Evolutionary conservation across 768 basidiomycete species (phyloP).

Genomic region (Tricholoma saponaceum): DNA sequence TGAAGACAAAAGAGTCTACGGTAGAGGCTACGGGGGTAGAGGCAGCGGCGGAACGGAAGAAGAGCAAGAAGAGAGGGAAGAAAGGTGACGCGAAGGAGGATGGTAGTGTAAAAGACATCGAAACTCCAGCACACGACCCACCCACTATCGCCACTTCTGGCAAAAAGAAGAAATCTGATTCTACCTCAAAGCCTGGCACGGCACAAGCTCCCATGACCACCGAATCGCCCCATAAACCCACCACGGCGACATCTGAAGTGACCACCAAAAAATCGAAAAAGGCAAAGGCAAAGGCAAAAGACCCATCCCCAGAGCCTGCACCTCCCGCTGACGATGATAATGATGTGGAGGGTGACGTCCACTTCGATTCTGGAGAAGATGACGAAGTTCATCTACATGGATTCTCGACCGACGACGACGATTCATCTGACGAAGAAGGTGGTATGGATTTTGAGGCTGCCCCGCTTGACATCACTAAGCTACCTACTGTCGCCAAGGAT

Average conservation of each 20-base stretch:
- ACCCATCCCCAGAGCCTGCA: constrained; percentile 16
- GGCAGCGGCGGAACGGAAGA: too few relatives aligned
- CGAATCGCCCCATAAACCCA: neutral
- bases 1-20: too few relatives aligned
- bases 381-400: constrained; percentile 55
- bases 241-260: neutral
- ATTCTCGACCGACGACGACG: constrained; percentile 74
- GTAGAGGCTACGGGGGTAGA: too few relatives aligned
- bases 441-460: constrained; percentile 48
- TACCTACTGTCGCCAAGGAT: constrained; percentile 88
- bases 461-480: constrained; percentile 60
- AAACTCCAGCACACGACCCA: too few relatives aligned
- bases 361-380: constrained; percentile 24
- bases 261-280: constrained; percentile 18
- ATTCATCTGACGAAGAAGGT: constrained; percentile 72
- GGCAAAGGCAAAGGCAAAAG: constrained; percentile 17
- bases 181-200: too few relatives aligned
- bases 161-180: too few relatives aligned
- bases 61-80: too few relatives aligned
- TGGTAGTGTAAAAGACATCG: too few relatives aligned
- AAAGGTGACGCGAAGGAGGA: too few relatives aligned
- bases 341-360: constrained; percentile 11
- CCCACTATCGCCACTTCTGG: too few relatives aligned
- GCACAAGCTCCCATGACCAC: neutral
- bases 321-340: constrained; percentile 14